phyloP scores from a whole-genome alignment of 2,329 filamentous ascomycete species.

The Aspergillus aculeatus region DNA sequence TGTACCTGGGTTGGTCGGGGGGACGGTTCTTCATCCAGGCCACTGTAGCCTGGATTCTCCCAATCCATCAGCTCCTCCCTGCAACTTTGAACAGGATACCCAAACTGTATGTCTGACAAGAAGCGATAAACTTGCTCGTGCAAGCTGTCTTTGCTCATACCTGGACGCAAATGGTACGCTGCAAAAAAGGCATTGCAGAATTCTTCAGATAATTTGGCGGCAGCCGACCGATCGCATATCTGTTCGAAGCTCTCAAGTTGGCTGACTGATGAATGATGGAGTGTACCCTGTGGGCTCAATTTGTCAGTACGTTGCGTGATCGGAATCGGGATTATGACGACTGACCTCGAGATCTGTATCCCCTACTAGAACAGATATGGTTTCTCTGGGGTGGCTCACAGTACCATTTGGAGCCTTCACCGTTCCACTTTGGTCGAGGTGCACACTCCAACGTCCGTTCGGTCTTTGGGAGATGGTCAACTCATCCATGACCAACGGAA shows the following conservation, averaged over 20 bases:
- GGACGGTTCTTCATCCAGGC: neutral
- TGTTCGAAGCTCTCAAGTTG: neutral
- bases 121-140: neutral
- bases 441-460: neutral
- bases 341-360: constrained; percentile 4
- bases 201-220: neutral
- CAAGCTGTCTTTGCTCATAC: neutral
- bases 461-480: neutral
- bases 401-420: neutral
- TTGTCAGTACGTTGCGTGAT: neutral
- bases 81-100: neutral
- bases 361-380: neutral
- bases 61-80: neutral
- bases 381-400: neutral
- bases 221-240: neutral
- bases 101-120: constrained; percentile 5
- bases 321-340: no score
- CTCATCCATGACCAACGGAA: neutral
- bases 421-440: neutral
- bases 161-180: neutral
- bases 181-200: neutral
- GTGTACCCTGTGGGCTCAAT: neutral
- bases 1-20: neutral
- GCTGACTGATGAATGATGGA: neutral
- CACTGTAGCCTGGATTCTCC: neutral